A percentile compares a stretch with the other conserved stretches of the same genome.
phyloP scores from a whole-genome alignment of 169 alveolate species.

The Cryptosporidium parvum region DNA sequence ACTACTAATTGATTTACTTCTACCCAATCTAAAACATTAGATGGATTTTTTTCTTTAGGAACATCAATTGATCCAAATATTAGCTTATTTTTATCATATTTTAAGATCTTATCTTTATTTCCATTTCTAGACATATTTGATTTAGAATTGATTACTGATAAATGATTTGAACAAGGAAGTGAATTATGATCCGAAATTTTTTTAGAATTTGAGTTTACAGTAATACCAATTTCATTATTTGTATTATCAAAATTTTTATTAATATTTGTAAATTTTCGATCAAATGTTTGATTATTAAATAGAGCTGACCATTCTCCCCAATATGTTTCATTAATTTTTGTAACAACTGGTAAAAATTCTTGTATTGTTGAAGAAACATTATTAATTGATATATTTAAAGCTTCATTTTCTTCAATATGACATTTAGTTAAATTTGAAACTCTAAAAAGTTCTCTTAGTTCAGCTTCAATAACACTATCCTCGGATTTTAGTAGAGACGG shows the following conservation, averaged over 20 bases:
- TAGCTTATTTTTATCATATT: not conserved
- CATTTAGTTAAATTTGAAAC: conserved; percentile 11
- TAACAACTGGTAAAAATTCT: conserved; percentile 10
- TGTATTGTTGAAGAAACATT: conserved; percentile 4
- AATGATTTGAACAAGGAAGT: conserved; percentile 1
- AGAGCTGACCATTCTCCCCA: conserved; percentile 71
- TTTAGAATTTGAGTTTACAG: conserved; percentile 14
- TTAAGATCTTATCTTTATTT: not conserved
- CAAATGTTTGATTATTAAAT: conserved; percentile 1
- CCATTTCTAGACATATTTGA: conserved; percentile 4
- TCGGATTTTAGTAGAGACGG: not conserved
- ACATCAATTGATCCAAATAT: not conserved
- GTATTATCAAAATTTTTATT: not conserved
- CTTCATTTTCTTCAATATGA: conserved; percentile 49
- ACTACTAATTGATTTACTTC: not conserved
- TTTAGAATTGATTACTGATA: conserved; percentile 4
- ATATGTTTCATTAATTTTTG: conserved; percentile 15
- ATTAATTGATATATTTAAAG: conserved; percentile 12
- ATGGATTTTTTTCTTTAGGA: conserved; percentile 10
- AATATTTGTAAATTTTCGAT: not conserved
- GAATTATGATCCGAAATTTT: conserved; percentile 33
- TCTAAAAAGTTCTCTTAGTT: not conserved
- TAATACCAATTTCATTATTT: not conserved
- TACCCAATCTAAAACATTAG: conserved; percentile 19
- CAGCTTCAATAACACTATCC: not conserved